Percentiles rank a stretch among this genome's conserved stretches.
Evolutionary conservation across 116 monocot species (phyloP).

Genomic region (Cymodocea nodosa): DNA sequence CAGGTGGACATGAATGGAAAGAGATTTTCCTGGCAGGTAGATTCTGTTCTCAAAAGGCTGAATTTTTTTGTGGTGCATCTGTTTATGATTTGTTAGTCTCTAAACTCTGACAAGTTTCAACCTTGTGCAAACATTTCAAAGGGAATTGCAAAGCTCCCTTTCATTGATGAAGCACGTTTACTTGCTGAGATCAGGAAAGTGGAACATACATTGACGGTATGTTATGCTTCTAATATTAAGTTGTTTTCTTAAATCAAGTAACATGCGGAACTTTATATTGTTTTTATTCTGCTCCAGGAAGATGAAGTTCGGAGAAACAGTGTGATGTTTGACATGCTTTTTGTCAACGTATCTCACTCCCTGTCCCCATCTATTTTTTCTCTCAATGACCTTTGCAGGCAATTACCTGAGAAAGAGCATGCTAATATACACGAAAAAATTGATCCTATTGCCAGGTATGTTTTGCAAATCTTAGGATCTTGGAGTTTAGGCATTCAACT

Average conservation of each 20-base stretch:
- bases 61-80: background rate
- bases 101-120: background rate
- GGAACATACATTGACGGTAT: slow-evolving; percentile 88
- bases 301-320: slow-evolving; percentile 86
- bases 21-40: slow-evolving; percentile 95
- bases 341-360: slow-evolving; percentile 67
- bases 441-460: slow-evolving; percentile 71
- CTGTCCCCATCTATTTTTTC: slow-evolving; percentile 89
- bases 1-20: slow-evolving; percentile 99
- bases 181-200: slow-evolving; percentile 71
- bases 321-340: slow-evolving; percentile 84
- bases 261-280: background rate
- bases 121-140: slow-evolving; percentile 12
- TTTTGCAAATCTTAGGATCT: slow-evolving; percentile 1
- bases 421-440: slow-evolving; percentile 60
- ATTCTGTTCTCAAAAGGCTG: background rate
- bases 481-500: too few species aligned
- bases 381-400: slow-evolving; percentile 50
- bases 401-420: slow-evolving; percentile 47
- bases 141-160: slow-evolving; percentile 90
- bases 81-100: background rate
- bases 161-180: slow-evolving; percentile 86
- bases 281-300: slow-evolving; percentile 27
- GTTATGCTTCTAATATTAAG: background rate
- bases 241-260: background rate